Conservation (phyloP, 2,329 filamentous ascomycete species). For the Claviceps sp. region DNA sequence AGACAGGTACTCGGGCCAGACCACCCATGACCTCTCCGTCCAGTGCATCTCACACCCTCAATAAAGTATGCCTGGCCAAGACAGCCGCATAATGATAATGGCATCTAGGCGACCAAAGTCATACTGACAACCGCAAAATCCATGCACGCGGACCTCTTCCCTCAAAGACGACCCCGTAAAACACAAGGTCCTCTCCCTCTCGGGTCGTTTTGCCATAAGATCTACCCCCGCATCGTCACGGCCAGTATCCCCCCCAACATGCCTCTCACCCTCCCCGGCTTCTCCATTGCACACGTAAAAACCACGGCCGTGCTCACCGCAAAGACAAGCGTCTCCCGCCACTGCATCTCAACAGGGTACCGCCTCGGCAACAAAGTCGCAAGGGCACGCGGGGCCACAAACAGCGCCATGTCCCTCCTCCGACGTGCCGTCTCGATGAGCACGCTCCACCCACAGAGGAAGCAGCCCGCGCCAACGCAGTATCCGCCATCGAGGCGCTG, state of each 20-base stretch:
- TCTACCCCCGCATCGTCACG: constrained; percentile 25
- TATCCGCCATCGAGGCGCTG: constrained; percentile 47
- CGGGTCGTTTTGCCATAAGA: no score
- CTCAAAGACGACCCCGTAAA: no score
- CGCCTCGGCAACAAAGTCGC: constrained; percentile 60
- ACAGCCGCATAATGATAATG: no score
- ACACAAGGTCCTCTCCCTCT: no score
- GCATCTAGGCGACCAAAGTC: no score
- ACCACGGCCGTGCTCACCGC: constrained; percentile 55
- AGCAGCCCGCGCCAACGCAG: constrained; percentile 59
- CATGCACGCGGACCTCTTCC: no score
- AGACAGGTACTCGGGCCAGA: no score
- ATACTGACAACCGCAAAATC: no score
- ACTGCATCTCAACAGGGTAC: constrained; percentile 50
- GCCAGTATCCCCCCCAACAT: constrained; percentile 50
- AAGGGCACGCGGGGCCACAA: constrained; percentile 66
- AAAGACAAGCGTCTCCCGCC: constrained; percentile 54
- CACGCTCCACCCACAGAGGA: constrained; percentile 71
- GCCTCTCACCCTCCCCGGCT: constrained; percentile 49
- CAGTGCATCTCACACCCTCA: no score
- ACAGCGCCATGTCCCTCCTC: constrained; percentile 63
- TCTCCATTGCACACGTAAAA: constrained; percentile 53
- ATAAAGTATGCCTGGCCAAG: no score
- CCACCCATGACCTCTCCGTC: no score
- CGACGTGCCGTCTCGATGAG: constrained; percentile 54